A percentile compares a stretch with the other conserved stretches of the same genome.
Evolutionary conservation across 2,329 filamentous ascomycete genomes (phyloP).

Genomic region (Ascochyta lentis): DNA sequence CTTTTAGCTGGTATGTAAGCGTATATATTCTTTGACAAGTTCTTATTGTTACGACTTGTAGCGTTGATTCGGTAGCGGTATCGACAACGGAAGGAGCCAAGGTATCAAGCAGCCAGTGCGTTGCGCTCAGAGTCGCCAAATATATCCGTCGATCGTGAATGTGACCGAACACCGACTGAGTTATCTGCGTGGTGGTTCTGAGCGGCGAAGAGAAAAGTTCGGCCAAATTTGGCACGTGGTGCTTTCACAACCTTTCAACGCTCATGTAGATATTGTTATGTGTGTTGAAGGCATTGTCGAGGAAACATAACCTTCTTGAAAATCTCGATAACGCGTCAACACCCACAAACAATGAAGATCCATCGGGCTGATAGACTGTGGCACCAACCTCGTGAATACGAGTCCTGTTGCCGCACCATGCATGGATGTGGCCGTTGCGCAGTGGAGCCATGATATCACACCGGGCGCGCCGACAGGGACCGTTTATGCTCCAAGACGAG

Average conservation of each 20-base stretch:
- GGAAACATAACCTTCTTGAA: not conserved
- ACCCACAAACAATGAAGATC: conserved; percentile 4
- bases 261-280: not conserved
- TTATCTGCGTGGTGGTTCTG: not conserved
- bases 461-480: not conserved
- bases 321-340: not conserved
- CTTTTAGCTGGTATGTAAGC: no score
- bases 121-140: no score
- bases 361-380: not conserved
- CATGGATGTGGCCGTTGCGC: not conserved
- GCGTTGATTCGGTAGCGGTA: no score
- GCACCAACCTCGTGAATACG: conserved; percentile 8
- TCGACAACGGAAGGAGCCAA: no score
- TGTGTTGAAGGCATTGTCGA: not conserved
- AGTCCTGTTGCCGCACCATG: conserved; percentile 7
- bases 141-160: no score
- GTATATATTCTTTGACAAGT: no score
- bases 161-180: no score
- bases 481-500: not conserved
- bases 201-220: not conserved
- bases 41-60: no score
- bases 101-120: no score
- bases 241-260: no score
- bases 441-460: conserved; percentile 12
- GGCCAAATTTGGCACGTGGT: no score